A percentile compares a stretch with the other conserved stretches of the same genome.
Evolutionary conservation across 495 filamentous ascomycete species (phyloP).

Genomic region (Penicillium cosmopolitanum): DNA sequence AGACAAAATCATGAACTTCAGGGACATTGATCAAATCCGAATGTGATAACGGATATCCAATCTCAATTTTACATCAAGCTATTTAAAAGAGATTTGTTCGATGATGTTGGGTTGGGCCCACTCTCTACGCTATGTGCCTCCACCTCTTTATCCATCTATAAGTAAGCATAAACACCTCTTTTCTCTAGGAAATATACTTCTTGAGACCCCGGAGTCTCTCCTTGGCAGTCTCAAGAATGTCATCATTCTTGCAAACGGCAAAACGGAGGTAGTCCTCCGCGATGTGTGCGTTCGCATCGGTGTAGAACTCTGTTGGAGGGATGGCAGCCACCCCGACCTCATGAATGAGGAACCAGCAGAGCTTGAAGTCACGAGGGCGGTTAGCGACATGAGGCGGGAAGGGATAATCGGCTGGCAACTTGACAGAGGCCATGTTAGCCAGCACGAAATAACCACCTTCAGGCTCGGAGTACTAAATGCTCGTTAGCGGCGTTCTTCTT

Average conservation of each 20-base stretch:
- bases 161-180: neutral
- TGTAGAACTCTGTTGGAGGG: slow-evolving; percentile 96
- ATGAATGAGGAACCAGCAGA: slow-evolving; percentile 94
- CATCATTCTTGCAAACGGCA: slow-evolving; percentile 95
- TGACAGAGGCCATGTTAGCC: slow-evolving; percentile 84
- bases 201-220: slow-evolving; percentile 84
- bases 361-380: slow-evolving; percentile 88
- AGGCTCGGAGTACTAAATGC: slow-evolving; percentile 74
- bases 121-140: neutral
- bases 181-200: slow-evolving; percentile 65
- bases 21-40: too few relatives aligned
- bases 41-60: too few relatives aligned
- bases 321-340: slow-evolving; percentile 96
- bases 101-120: too few relatives aligned
- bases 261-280: slow-evolving; percentile 93
- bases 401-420: slow-evolving; percentile 76
- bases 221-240: slow-evolving; percentile 87
- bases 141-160: slow-evolving; percentile 1
- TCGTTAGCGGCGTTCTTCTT: slow-evolving; percentile 10
- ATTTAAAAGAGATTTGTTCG: too few relatives aligned
- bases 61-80: neutral
- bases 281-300: slow-evolving; percentile 75
- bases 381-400: slow-evolving; percentile 88
- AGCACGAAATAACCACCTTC: slow-evolving; percentile 98
- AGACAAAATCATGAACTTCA: too few relatives aligned